Percentiles rank a stretch among this genome's conserved stretches.
phyloP scores from a whole-genome alignment of 2,329 filamentous ascomycete species.

The Immersiporthe knoxdaviesiana region DNA sequence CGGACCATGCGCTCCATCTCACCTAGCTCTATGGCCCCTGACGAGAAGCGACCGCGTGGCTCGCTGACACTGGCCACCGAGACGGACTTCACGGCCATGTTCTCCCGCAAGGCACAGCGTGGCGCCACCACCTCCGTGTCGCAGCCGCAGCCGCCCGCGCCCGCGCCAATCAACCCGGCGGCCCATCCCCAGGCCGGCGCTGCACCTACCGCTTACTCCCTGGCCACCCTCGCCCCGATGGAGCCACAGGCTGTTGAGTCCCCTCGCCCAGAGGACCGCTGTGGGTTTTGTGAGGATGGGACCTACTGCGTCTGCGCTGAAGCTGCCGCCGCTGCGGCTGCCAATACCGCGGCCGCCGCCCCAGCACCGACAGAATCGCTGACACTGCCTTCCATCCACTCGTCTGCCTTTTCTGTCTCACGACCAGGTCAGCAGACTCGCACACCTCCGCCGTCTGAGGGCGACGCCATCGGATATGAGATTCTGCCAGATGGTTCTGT shows the following conservation, averaged over 20 bases:
- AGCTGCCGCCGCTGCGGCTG: conserved; percentile 34
- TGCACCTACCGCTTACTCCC: conserved; percentile 38
- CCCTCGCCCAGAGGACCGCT: conserved; percentile 62
- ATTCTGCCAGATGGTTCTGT: conserved; percentile 63
- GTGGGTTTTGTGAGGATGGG: conserved; percentile 81
- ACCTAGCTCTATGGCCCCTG: conserved; percentile 44
- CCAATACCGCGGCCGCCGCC: neutral
- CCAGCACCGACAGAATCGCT: conserved; percentile 16
- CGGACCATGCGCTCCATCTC: conserved; percentile 39
- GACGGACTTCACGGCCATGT: conserved; percentile 74
- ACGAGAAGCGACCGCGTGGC: conserved; percentile 61
- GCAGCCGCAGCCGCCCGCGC: conserved; percentile 35
- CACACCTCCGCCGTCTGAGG: conserved; percentile 64
- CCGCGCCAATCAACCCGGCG: conserved; percentile 36
- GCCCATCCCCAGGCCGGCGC: conserved; percentile 22
- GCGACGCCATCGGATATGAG: conserved; percentile 62
- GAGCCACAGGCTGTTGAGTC: conserved; percentile 24
- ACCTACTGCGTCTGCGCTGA: conserved; percentile 84
- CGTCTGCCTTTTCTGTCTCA: conserved; percentile 41
- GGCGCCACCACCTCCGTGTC: conserved; percentile 32
- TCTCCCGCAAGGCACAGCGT: conserved; percentile 51
- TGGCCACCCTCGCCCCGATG: conserved; percentile 21
- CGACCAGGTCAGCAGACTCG: conserved; percentile 49
- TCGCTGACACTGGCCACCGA: conserved; percentile 55
- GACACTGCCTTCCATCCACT: conserved; percentile 44